phyloP scores from a whole-genome alignment of 2,329 filamentous ascomycete species.

The Ceratocystis cacaofunesta region DNA sequence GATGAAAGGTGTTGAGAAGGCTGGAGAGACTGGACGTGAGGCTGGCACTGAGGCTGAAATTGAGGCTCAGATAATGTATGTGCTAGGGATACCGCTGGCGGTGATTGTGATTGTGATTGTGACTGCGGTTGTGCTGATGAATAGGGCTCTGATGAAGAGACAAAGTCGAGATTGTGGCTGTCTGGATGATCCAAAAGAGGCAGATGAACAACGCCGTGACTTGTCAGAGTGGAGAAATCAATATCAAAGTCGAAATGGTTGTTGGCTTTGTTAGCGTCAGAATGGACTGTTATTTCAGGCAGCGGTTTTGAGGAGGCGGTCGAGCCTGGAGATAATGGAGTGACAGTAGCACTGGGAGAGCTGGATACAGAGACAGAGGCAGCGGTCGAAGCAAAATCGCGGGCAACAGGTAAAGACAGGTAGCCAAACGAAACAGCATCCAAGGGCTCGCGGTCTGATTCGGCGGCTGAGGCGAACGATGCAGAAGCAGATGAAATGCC shows the following conservation, averaged over 20 bases:
- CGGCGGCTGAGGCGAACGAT: neutral
- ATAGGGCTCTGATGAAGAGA: neutral
- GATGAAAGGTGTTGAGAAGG: neutral
- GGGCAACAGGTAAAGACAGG: neutral
- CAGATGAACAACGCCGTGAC: slow-evolving; percentile 11
- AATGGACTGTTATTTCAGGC: neutral
- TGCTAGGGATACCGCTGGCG: slow-evolving; percentile 14
- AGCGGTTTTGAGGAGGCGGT: neutral
- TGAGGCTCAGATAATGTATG: neutral
- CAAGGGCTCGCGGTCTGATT: neutral
- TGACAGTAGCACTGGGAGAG: neutral
- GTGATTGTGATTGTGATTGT: slow-evolving; percentile 8
- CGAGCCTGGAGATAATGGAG: neutral
- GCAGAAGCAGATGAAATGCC: neutral
- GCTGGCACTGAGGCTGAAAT: neutral
- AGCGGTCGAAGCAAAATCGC: neutral
- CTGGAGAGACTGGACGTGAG: neutral
- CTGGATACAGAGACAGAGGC: neutral
- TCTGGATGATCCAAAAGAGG: slow-evolving; percentile 10
- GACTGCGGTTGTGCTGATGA: neutral
- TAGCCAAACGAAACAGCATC: neutral
- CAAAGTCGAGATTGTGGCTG: neutral
- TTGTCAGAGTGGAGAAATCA: neutral
- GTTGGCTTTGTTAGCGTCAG: neutral
- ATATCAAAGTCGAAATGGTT: neutral